Evolutionary conservation across 345 rosid genomes (phyloP).

Genomic region (Heritiera fomes): DNA sequence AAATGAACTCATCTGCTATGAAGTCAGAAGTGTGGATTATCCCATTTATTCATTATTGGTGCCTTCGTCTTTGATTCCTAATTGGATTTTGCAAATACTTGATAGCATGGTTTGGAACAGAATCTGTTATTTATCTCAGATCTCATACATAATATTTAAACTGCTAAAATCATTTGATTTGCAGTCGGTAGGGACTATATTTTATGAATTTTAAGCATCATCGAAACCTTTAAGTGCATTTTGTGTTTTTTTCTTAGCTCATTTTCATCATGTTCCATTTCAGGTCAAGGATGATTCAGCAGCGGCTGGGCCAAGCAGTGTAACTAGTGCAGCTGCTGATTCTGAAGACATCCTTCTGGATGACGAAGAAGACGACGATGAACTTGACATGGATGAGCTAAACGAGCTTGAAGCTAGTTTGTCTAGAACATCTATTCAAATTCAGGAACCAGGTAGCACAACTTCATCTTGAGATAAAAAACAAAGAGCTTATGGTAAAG

Average conservation of each 20-base stretch:
- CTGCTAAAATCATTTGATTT: not conserved
- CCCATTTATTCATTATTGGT: not conserved
- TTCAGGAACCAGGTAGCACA: constrained; percentile 42
- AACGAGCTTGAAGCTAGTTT: constrained; percentile 83
- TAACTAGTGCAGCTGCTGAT: constrained; percentile 22
- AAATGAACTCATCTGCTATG: not conserved
- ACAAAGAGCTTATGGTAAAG: not conserved
- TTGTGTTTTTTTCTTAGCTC: not conserved
- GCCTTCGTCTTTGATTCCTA: not conserved
- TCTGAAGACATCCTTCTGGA: constrained; percentile 27
- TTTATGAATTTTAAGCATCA: not conserved
- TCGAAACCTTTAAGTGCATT: not conserved
- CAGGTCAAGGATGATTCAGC: constrained; percentile 36
- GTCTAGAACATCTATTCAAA: constrained; percentile 64
- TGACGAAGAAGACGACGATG: constrained; percentile 34
- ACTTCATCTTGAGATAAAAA: constrained; percentile 29
- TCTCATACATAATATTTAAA: not conserved
- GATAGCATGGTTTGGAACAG: not conserved
- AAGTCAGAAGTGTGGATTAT: not conserved
- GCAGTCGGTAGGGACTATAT: not conserved
- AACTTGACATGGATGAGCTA: constrained; percentile 75
- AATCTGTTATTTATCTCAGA: constrained; percentile 8
- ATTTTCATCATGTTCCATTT: constrained; percentile 10
- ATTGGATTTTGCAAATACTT: too few species aligned
- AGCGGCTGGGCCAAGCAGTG: constrained; percentile 36